These are phyloP conservation scores for Secale cereale DNA, from an alignment of 176 grass and related monocot species.

Conservation along the genomic window DNA sequence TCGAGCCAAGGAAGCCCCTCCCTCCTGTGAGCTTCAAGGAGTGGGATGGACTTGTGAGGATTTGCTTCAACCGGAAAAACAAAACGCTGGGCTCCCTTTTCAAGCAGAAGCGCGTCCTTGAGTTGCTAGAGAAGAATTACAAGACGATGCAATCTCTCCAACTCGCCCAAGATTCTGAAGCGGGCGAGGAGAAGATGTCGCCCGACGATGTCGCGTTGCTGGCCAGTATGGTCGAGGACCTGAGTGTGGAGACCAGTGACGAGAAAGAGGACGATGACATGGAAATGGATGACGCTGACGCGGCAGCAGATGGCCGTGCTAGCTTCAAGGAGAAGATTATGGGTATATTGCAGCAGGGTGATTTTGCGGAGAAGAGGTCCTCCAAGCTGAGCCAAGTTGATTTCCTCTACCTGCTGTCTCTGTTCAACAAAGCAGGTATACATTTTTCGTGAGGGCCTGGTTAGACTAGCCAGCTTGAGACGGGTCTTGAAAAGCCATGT, in stretches of 20 bases:
- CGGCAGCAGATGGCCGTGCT: constrained; percentile 9
- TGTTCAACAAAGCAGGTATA: constrained; percentile 85
- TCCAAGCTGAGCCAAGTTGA: constrained; percentile 84
- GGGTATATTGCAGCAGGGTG: constrained; percentile 70
- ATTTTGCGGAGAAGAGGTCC: constrained; percentile 93
- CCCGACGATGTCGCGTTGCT: constrained; percentile 57
- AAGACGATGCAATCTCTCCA: constrained; percentile 82
- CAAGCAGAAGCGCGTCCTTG: constrained; percentile 69
- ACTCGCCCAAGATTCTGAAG: constrained; percentile 31
- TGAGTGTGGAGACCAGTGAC: constrained; percentile 44
- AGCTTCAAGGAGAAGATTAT: constrained; percentile 84
- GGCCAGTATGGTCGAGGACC: constrained; percentile 77
- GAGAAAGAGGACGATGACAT: constrained; percentile 83
- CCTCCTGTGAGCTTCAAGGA: constrained; percentile 91
- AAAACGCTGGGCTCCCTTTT: constrained; percentile 83
- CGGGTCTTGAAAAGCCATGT: neutral
- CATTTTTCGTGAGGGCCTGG: constrained; percentile 67
- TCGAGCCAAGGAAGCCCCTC: constrained; percentile 78
- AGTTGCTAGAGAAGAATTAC: constrained; percentile 93
- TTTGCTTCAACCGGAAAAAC: constrained; percentile 85
- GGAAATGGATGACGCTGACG: constrained; percentile 49
- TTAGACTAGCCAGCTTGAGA: neutral
- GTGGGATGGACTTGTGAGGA: constrained; percentile 78
- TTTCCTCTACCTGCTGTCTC: constrained; percentile 90
- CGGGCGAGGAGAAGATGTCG: constrained; percentile 37